Evolutionary conservation across 495 filamentous ascomycete species (phyloP), one percentile per base, ranked within the genome.

Genomic region (Lichenothelia convexa): DNA sequence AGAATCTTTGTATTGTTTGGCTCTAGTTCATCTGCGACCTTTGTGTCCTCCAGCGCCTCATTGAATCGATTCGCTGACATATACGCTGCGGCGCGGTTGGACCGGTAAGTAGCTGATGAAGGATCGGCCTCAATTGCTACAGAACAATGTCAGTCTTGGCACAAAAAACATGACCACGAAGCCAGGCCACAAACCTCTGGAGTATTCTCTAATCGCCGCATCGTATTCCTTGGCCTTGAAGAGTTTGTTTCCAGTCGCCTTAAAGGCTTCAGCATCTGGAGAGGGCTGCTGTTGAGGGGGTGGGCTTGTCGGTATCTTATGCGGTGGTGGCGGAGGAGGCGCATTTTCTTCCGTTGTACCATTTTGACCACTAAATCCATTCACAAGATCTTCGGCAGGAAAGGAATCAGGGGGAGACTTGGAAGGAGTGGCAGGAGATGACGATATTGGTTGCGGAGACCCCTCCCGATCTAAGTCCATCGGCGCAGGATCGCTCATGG

Each of bases 31-130:
- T 78, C 69, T 2, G 91, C 83, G 22, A 63, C 66, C 47, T 73
- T 73, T 45, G 79, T 81, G 51, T 95, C 89, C 27, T 87, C 81
- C 33, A 95, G 58, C 18, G 89, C 91, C 38, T 78, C 70, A 23
- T 65, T 49, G 50, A 70, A 94, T 46, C 75, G 71, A 39, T 74
- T 72, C 29, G 78, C 79, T 22, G 80, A 75, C 68, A 97, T 86
- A 60, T 79, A 80, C 9, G 89, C 91, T 5, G 89, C 89, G 18
- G 91, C 84, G 40, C 91, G 78, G 67, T 97, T 97, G 44, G 80
- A 86, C 27, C 91, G 73, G 54, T 93, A 97, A 21, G 86, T 93
- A 12, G 85, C 68, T 13, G 81, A 82, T 54, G 60, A 65, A 43
- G 74, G 81, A 49, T 79, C 70, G 36, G 76, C 65, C 44, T 86